Percentiles rank a stretch among this genome's conserved stretches.
These are phyloP conservation scores for Colletotrichum sidae DNA, from an alignment of 2,329 filamentous ascomycete genomes.

Conservation along the genomic window DNA sequence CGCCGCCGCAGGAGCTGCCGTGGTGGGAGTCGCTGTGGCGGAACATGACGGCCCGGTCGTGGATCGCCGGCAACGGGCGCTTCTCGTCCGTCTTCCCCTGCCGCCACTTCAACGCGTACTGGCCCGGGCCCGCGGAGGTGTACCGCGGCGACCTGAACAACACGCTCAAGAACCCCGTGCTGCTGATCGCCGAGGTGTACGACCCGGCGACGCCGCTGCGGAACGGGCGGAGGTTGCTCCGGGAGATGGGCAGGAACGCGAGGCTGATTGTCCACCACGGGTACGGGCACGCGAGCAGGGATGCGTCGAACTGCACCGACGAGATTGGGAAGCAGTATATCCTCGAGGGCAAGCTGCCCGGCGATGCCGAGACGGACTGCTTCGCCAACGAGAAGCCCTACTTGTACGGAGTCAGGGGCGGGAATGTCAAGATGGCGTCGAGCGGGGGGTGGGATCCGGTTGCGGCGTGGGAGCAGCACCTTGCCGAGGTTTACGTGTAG, in stretches of 20 bases:
- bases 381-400: constrained; percentile 62
- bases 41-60: constrained; percentile 58
- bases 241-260: constrained; percentile 61
- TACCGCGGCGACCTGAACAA: constrained; percentile 59
- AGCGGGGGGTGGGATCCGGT: constrained; percentile 12
- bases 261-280: constrained; percentile 61
- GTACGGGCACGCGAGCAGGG: constrained; percentile 60
- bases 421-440: neutral
- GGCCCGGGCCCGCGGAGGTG: constrained; percentile 59
- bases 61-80: constrained; percentile 60
- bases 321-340: constrained; percentile 53
- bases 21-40: constrained; percentile 61
- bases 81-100: constrained; percentile 60
- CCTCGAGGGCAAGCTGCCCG: constrained; percentile 53
- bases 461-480: constrained; percentile 15
- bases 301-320: constrained; percentile 59
- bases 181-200: constrained; percentile 61
- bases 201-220: constrained; percentile 63
- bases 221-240: constrained; percentile 56
- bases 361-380: constrained; percentile 56
- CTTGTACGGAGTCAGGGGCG: constrained; percentile 48
- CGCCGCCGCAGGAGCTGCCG: constrained; percentile 51
- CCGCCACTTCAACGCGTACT: constrained; percentile 57
- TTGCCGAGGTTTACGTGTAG: neutral
- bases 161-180: constrained; percentile 55